Evolutionary conservation across 306 rosid species (phyloP).

Genomic region (Quercus dentata): DNA sequence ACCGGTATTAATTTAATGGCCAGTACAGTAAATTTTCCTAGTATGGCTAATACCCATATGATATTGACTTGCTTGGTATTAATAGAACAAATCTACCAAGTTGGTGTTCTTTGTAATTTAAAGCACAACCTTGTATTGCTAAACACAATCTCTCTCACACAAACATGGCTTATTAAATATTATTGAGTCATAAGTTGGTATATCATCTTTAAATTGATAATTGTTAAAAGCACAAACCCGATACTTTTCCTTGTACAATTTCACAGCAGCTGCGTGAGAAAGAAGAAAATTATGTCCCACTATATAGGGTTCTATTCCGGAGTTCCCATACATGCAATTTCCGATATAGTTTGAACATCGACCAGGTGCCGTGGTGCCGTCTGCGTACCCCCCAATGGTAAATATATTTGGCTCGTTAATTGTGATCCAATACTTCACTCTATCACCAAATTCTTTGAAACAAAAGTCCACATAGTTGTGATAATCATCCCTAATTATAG

Average conservation of each 20-base stretch:
- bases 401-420: constrained; percentile 51
- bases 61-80: too few relatives aligned
- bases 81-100: too few relatives aligned
- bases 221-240: background rate
- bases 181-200: too few relatives aligned
- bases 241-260: constrained; percentile 20
- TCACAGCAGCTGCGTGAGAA: constrained; percentile 40
- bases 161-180: too few relatives aligned
- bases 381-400: constrained; percentile 27
- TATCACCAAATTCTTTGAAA: constrained; percentile 59
- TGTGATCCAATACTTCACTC: constrained; percentile 71
- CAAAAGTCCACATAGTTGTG: constrained; percentile 54
- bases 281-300: constrained; percentile 37
- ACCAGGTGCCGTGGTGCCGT: constrained; percentile 40
- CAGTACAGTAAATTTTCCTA: too few relatives aligned
- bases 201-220: too few relatives aligned
- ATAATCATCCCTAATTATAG: constrained; percentile 41
- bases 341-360: constrained; percentile 45
- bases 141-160: too few relatives aligned
- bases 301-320: constrained; percentile 41
- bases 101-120: too few relatives aligned
- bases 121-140: too few relatives aligned
- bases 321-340: constrained; percentile 45
- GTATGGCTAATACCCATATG: too few relatives aligned
- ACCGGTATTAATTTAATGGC: too few relatives aligned